A percentile compares a stretch with the other conserved stretches of the same genome.
Evolutionary conservation across 495 filamentous ascomycete genomes (phyloP).

Genomic region (Trichoderma virens): DNA sequence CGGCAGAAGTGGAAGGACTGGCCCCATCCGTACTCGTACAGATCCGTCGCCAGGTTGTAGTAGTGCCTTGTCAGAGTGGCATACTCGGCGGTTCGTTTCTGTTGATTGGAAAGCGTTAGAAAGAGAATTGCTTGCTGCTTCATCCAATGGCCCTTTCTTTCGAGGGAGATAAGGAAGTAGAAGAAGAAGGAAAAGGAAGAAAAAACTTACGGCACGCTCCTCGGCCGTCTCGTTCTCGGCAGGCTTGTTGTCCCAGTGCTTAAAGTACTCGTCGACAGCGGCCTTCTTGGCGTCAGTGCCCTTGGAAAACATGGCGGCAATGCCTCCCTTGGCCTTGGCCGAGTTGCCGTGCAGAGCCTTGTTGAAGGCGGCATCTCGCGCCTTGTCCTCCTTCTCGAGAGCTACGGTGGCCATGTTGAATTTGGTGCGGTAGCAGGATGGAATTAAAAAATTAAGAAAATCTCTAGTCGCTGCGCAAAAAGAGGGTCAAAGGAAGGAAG

Average conservation of each 20-base stretch:
- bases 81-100: slow-evolving; percentile 83
- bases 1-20: slow-evolving; percentile 97
- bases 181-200: not conserved
- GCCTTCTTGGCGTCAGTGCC: slow-evolving; percentile 74
- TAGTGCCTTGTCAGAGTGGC: slow-evolving; percentile 96
- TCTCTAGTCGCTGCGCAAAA: not conserved
- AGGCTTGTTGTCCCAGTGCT: slow-evolving; percentile 96
- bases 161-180: too few species aligned
- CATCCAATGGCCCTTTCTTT: not conserved
- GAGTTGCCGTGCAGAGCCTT: slow-evolving; percentile 86
- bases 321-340: slow-evolving; percentile 58
- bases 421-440: slow-evolving; percentile 7
- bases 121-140: slow-evolving; percentile 15
- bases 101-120: too few species aligned
- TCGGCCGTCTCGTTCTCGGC: slow-evolving; percentile 76
- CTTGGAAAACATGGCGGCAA: slow-evolving; percentile 80
- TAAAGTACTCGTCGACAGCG: slow-evolving; percentile 97
- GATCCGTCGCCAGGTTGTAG: slow-evolving; percentile 95
- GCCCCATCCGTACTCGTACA: slow-evolving; percentile 97
- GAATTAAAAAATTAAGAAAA: slow-evolving; percentile 6
- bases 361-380: slow-evolving; percentile 90
- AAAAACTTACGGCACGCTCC: slow-evolving; percentile 57
- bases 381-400: slow-evolving; percentile 79
- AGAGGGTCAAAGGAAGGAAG: not conserved
- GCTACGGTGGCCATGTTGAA: slow-evolving; percentile 54